phyloP scores from a whole-genome alignment of 768 basidiomycete genomes.

The Kwoniella dendrophila region DNA sequence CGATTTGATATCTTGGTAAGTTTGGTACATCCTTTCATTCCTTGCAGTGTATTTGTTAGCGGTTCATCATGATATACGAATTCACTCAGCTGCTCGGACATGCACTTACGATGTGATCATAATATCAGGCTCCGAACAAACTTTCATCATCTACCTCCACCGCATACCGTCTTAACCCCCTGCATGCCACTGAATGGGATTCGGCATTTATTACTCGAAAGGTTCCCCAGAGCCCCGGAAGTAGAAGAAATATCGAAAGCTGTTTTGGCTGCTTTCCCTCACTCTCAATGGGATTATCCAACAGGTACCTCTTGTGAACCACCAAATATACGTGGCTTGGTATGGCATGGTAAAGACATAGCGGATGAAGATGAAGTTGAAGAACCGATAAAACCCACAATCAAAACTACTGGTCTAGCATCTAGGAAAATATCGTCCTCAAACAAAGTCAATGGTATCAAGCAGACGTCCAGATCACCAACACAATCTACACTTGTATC shows the following conservation, averaged over 20 bases:
- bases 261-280: constrained; percentile 45
- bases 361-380: constrained; percentile 26
- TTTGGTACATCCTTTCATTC: background rate
- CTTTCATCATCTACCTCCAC: constrained; percentile 45
- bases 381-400: constrained; percentile 2
- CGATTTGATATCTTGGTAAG: constrained; percentile 49
- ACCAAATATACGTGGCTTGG: constrained; percentile 42
- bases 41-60: background rate
- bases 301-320: constrained; percentile 35
- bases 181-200: constrained; percentile 46
- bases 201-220: constrained; percentile 40
- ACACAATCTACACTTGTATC: constrained; percentile 45
- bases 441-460: constrained; percentile 4
- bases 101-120: background rate
- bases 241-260: constrained; percentile 43
- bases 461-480: constrained; percentile 27
- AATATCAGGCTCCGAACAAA: constrained; percentile 42
- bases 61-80: too few species aligned
- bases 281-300: constrained; percentile 39
- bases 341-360: constrained; percentile 43
- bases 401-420: background rate
- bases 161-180: constrained; percentile 33
- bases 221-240: constrained; percentile 46
- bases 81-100: background rate
- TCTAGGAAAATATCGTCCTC: background rate